A percentile compares a stretch with the other conserved stretches of the same genome.
Conservation (phyloP, 495 filamentous ascomycete genomes). For the Cercophora samala region DNA sequence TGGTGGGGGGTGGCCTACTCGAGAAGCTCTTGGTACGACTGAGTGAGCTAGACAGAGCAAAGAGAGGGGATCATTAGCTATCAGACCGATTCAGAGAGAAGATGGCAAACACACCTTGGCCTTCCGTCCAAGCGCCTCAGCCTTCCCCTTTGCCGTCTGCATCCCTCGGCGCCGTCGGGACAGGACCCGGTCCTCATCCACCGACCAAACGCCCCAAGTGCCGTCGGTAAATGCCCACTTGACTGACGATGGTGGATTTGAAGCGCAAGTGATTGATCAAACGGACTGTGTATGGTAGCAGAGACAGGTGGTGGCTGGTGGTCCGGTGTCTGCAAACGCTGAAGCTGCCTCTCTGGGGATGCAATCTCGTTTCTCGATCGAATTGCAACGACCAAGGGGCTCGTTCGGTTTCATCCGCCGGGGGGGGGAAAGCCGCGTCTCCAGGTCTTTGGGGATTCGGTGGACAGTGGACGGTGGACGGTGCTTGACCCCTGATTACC, state of each 20-base stretch:
- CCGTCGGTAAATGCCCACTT: background rate
- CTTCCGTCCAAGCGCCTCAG: conserved; percentile 88
- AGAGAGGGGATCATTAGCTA: conserved; percentile 26
- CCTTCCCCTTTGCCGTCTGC: conserved; percentile 68
- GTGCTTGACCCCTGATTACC: too few species aligned
- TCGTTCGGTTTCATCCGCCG: background rate
- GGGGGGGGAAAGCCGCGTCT: background rate
- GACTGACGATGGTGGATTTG: background rate
- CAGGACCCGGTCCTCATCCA: conserved; percentile 29
- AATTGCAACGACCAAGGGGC: background rate
- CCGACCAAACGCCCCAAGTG: background rate
- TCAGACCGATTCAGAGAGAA: conserved; percentile 10
- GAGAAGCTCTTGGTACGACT: conserved; percentile 92
- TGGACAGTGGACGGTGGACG: too few species aligned
- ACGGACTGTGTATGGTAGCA: background rate
- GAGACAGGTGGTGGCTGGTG: background rate
- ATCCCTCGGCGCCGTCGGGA: conserved; percentile 41
- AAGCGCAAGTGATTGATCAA: background rate
- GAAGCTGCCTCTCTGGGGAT: background rate
- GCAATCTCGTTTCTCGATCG: background rate
- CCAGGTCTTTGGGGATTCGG: background rate
- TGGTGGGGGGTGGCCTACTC: conserved; percentile 57
- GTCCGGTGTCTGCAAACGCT: background rate
- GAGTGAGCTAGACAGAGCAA: conserved; percentile 67
- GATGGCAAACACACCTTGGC: conserved; percentile 65